These are phyloP conservation scores for Allium sativum DNA, from an alignment of 106 monocot genomes.

Conservation along the genomic window DNA sequence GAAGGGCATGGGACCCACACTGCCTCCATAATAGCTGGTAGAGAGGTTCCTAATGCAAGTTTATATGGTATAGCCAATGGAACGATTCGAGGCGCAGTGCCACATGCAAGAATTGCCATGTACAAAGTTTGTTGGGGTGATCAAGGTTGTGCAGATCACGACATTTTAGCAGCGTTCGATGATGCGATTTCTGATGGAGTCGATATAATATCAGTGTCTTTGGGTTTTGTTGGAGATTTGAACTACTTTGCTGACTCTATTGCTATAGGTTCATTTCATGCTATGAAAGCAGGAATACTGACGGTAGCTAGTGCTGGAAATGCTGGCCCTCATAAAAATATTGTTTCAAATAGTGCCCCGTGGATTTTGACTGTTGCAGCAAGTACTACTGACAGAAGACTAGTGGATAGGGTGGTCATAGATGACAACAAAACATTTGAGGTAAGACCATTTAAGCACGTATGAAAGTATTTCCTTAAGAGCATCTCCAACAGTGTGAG, in stretches of 20 bases:
- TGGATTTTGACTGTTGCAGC: slow-evolving; percentile 19
- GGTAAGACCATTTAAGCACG: background rate
- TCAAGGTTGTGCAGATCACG: slow-evolving; percentile 1
- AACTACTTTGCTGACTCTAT: slow-evolving; percentile 13
- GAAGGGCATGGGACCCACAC: slow-evolving; percentile 30
- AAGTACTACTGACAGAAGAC: slow-evolving; percentile 6
- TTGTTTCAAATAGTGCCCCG: background rate
- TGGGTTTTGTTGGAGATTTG: background rate
- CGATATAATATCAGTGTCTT: slow-evolving; percentile 22
- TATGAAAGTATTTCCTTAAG: too few species aligned
- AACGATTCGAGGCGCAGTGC: slow-evolving; percentile 11
- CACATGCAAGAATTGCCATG: slow-evolving; percentile 14
- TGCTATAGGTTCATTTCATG: slow-evolving; percentile 36
- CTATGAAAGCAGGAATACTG: slow-evolving; percentile 23
- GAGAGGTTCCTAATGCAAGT: background rate
- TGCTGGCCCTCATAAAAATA: slow-evolving; percentile 4
- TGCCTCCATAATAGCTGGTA: slow-evolving; percentile 10
- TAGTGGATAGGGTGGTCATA: background rate
- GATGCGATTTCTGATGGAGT: slow-evolving; percentile 37
- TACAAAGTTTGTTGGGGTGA: slow-evolving; percentile 26
- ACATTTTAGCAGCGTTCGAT: slow-evolving; percentile 29
- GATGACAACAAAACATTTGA: background rate
- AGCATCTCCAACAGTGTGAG: too few species aligned
- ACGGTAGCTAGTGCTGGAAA: slow-evolving; percentile 36
- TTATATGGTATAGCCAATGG: slow-evolving; percentile 8